These are phyloP conservation scores for Metschnikowia kunwiensis DNA, from an alignment of 805 yeast genomes.

Conservation along the genomic window DNA sequence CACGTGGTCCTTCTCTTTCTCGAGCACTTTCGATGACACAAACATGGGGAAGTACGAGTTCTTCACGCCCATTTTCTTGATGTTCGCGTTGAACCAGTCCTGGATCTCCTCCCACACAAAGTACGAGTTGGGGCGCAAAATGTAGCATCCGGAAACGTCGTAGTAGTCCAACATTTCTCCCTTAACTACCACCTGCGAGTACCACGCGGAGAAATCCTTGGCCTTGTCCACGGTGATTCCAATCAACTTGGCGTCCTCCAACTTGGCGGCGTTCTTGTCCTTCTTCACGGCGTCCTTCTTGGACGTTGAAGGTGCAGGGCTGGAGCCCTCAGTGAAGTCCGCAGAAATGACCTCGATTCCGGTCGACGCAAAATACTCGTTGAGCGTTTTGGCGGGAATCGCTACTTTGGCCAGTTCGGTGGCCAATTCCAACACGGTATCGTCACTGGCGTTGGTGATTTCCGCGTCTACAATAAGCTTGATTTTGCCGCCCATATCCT, in stretches of 20 bases:
- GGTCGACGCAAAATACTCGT: constrained; percentile 46
- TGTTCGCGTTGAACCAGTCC: constrained; percentile 73
- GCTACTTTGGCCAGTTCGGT: constrained; percentile 52
- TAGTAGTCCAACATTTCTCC: constrained; percentile 99
- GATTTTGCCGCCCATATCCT: constrained; percentile 39
- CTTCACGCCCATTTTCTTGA: constrained; percentile 86
- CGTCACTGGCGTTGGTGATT: constrained; percentile 41
- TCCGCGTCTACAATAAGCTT: constrained; percentile 57
- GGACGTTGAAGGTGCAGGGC: constrained; percentile 28
- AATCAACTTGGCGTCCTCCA: constrained; percentile 84
- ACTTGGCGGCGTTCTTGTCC: constrained; percentile 48
- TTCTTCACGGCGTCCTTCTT: constrained; percentile 31
- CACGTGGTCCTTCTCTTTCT: constrained; percentile 96
- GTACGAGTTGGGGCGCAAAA: constrained; percentile 93
- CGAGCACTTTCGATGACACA: constrained; percentile 87
- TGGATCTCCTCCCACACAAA: constrained; percentile 94
- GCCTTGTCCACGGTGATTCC: constrained; percentile 95
- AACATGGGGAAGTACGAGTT: constrained; percentile 99
- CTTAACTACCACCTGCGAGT: constrained; percentile 91
- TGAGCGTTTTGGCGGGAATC: constrained; percentile 45
- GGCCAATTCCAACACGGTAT: constrained; percentile 42
- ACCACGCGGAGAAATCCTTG: constrained; percentile 94
- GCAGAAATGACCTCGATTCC: constrained; percentile 51
- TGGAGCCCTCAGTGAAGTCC: constrained; percentile 50
- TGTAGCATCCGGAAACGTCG: constrained; percentile 98